These are phyloP conservation scores for Suillus americanus DNA, from an alignment of 768 basidiomycete genomes.

Conservation along the genomic window DNA sequence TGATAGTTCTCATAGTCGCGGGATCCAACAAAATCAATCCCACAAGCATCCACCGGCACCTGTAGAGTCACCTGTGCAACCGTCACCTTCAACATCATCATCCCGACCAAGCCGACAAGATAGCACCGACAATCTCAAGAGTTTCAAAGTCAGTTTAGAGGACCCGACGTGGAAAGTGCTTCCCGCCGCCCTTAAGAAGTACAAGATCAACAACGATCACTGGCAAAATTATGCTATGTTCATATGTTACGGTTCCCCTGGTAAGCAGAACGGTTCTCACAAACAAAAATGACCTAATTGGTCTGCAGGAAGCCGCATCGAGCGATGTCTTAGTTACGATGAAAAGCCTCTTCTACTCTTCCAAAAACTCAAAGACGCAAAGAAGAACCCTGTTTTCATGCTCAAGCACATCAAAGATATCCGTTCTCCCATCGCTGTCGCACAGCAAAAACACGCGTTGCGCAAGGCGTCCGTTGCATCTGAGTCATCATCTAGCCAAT, in stretches of 20 bases:
- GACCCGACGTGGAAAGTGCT: constrained; percentile 99
- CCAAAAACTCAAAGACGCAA: constrained; percentile 94
- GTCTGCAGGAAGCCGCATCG: constrained; percentile 65
- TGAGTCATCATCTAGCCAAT: constrained; percentile 22
- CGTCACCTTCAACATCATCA: constrained; percentile 24
- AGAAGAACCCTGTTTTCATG: constrained; percentile 99
- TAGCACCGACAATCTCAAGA: constrained; percentile 76
- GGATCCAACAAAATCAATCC: constrained; percentile 19
- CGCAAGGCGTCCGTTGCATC: constrained; percentile 64
- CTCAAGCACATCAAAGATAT: constrained; percentile 93
- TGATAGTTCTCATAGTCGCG: constrained; percentile 47
- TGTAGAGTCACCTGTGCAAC: constrained; percentile 27
- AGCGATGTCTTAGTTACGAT: constrained; percentile 95
- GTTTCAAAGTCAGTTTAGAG: constrained; percentile 96
- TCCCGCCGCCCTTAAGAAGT: constrained; percentile 97
- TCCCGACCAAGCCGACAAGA: constrained; percentile 52
- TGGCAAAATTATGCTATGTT: constrained; percentile 99
- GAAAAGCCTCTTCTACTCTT: constrained; percentile 97
- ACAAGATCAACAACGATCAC: constrained; percentile 97
- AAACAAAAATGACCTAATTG: not conserved
- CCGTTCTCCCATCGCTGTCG: constrained; percentile 94
- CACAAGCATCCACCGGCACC: constrained; percentile 35
- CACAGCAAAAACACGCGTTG: constrained; percentile 92
- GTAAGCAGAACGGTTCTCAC: constrained; percentile 40
- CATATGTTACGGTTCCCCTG: constrained; percentile 93